Percentiles rank a stretch among this genome's conserved stretches.
Evolutionary conservation across 352 stramenopile genomes (phyloP).

Genomic region (Detonula confervacea): DNA sequence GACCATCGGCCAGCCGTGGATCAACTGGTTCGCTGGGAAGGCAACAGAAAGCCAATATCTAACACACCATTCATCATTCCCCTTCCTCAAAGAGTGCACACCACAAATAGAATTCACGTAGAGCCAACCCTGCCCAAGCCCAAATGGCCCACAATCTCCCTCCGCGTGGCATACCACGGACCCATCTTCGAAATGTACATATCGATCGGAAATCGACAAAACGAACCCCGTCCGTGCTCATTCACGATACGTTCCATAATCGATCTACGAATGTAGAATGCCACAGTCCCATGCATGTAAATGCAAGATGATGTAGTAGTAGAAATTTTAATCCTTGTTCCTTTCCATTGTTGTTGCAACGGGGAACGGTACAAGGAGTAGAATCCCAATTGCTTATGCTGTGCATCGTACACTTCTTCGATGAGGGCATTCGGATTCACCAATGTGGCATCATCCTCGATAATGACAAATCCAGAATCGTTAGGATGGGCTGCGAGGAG

Average conservation of each 20-base stretch:
- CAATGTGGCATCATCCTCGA: conserved; percentile 54
- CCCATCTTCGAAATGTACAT: conserved; percentile 58
- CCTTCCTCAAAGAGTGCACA: too few species aligned
- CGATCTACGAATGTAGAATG: conserved; percentile 45
- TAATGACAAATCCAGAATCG: conserved; percentile 49
- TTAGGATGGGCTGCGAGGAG: conserved; percentile 34
- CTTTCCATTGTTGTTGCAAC: conserved; percentile 25
- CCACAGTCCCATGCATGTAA: conserved; percentile 51
- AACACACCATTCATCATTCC: too few species aligned
- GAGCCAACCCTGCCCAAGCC: conserved; percentile 38
- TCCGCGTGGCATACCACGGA: conserved; percentile 46
- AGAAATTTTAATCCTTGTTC: too few species aligned
- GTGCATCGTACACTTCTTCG: conserved; percentile 42
- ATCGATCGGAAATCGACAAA: conserved; percentile 56
- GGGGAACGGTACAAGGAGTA: conserved; percentile 53
- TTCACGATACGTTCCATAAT: conserved; percentile 48
- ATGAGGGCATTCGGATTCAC: conserved; percentile 20
- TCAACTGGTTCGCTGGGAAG: too few species aligned
- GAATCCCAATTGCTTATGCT: conserved; percentile 24
- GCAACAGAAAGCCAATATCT: too few species aligned
- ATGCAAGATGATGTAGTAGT: conserved; percentile 31
- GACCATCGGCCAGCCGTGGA: too few species aligned
- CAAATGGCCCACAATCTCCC: conserved; percentile 45
- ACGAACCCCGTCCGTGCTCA: conserved; percentile 31
- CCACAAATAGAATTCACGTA: too few species aligned